Percentiles rank a stretch among this genome's conserved stretches.
Conservation (phyloP, 164 flowering plant species). For the Platanus orientalis region DNA sequence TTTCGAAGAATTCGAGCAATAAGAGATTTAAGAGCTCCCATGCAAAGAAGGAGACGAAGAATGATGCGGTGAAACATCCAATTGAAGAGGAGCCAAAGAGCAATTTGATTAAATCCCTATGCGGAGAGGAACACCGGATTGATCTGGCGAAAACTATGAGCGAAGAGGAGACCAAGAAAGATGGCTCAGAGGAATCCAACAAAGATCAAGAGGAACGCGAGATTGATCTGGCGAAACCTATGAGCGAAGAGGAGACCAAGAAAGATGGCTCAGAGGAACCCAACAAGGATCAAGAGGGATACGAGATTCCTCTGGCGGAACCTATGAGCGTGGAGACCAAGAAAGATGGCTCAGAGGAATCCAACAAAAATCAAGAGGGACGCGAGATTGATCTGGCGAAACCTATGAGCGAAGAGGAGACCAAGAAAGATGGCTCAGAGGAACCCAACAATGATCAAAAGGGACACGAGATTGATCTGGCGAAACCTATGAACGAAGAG, state of each 20-base stretch:
- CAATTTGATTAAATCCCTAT: background rate
- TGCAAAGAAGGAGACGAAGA: background rate
- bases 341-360: background rate
- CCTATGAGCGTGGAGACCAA: background rate
- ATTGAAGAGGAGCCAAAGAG: background rate
- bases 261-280: background rate
- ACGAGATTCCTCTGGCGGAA: background rate
- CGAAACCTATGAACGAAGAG: background rate
- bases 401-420: background rate
- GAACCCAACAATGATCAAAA: background rate
- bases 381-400: background rate
- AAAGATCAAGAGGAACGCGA: background rate
- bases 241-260: background rate
- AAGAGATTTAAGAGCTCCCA: slow-evolving; percentile 24
- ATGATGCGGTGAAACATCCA: background rate
- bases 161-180: background rate
- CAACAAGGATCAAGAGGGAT: background rate
- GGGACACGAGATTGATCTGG: background rate
- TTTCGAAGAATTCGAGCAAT: slow-evolving; percentile 1
- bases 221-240: background rate
- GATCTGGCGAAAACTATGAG: background rate
- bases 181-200: background rate
- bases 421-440: background rate
- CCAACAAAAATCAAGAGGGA: background rate
- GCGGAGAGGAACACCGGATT: background rate